phyloP scores from a whole-genome alignment of 1,284 basidiomycete genomes.

The Bjerkandera adusta region DNA sequence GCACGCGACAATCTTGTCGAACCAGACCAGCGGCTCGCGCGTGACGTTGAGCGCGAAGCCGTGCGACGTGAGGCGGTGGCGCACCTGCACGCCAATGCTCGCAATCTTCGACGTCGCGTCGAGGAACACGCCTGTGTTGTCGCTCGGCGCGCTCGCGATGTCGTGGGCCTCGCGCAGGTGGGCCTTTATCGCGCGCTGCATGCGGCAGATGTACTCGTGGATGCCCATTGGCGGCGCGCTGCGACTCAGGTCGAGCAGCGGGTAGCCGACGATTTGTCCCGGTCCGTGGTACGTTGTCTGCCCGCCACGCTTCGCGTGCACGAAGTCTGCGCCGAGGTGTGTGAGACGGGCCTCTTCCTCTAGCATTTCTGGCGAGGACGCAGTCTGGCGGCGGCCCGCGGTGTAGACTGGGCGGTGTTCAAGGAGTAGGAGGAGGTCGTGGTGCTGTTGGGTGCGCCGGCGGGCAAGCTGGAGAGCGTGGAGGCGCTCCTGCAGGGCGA shows the following conservation, averaged over 20 bases:
- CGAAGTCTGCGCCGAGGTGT: conserved; percentile 84
- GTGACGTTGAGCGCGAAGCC: conserved; percentile 96
- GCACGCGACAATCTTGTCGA: conserved; percentile 88
- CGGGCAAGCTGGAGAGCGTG: conserved; percentile 58
- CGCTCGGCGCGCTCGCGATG: conserved; percentile 50
- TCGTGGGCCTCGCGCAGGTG: conserved; percentile 59
- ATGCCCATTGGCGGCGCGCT: conserved; percentile 47
- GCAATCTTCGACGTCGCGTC: conserved; percentile 75
- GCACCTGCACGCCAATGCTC: conserved; percentile 95
- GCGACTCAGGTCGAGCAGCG: conserved; percentile 78
- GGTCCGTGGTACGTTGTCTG: conserved; percentile 98
- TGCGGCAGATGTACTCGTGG: conserved; percentile 70
- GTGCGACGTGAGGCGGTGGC: conserved; percentile 91
- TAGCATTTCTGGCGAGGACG: conserved; percentile 53
- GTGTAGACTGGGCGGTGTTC: conserved; percentile 96
- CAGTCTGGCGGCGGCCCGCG: conserved; percentile 76
- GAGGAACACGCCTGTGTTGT: conserved; percentile 79
- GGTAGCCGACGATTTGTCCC: conserved; percentile 96
- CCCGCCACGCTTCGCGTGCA: conserved; percentile 83
- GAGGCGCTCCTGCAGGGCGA: conserved; percentile 70
- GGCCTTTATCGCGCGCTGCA: conserved; percentile 61
- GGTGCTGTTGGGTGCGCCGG: conserved; percentile 46
- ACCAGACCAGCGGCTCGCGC: conserved; percentile 78
- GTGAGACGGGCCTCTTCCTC: conserved; percentile 69
- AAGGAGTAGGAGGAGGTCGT: conserved; percentile 69